Conservation (phyloP, 495 filamentous ascomycete genomes). For the Penicillium malachiteum region DNA sequence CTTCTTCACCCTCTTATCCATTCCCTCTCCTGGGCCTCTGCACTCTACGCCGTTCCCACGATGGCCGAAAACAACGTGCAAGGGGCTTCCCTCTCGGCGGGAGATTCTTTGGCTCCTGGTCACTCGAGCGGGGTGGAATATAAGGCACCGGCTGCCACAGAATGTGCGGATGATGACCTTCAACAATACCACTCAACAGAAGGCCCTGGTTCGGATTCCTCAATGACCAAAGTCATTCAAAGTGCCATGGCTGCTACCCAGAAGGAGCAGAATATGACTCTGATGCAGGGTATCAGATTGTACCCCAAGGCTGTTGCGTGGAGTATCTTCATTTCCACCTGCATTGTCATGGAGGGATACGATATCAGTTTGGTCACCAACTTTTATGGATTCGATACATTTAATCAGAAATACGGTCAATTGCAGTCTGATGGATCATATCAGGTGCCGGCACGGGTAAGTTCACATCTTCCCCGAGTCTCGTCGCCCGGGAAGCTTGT, state of each 20-base stretch:
- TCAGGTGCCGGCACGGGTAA: slow-evolving; percentile 60
- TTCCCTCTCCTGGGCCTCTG: slow-evolving; percentile 24
- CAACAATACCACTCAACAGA: slow-evolving; percentile 17
- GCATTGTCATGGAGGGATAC: slow-evolving; percentile 60
- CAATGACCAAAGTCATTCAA: slow-evolving; percentile 37
- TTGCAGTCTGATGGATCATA: slow-evolving; percentile 55
- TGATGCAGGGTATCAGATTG: slow-evolving; percentile 45
- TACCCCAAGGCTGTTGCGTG: slow-evolving; percentile 59
- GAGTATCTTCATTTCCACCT: slow-evolving; percentile 54
- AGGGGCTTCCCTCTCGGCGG: neutral
- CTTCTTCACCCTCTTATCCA: neutral
- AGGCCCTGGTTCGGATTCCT: slow-evolving; percentile 23
- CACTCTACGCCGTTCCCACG: slow-evolving; percentile 8
- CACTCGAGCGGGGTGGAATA: neutral
- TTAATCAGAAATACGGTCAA: slow-evolving; percentile 70
- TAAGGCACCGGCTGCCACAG: slow-evolving; percentile 21
- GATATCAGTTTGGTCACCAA: slow-evolving; percentile 55
- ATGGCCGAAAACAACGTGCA: slow-evolving; percentile 27
- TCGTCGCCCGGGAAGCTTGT: neutral
- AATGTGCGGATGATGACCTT: slow-evolving; percentile 21
- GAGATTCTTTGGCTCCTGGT: neutral
- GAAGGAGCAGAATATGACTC: slow-evolving; percentile 48
- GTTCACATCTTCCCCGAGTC: slow-evolving; percentile 7
- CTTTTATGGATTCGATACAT: slow-evolving; percentile 51
- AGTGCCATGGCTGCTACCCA: slow-evolving; percentile 46